Evolutionary conservation across 225 moss, liverwort and hornwort species (phyloP), one percentile per base, ranked within the genome.

Genomic region (Sphagnum tenellum): DNA sequence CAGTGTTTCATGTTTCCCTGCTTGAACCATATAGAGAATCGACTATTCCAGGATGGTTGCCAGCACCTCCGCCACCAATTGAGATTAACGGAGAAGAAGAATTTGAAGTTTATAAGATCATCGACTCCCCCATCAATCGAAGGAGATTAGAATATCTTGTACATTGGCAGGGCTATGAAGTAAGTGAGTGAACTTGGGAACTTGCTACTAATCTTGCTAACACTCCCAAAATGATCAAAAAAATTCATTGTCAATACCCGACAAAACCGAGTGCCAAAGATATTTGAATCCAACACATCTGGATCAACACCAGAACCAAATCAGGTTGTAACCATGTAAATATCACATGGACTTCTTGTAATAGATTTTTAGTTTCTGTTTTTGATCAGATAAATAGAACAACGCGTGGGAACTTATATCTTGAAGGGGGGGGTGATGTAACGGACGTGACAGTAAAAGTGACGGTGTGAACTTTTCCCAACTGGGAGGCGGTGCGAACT

Each of bases 1-100:
- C 47, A 56, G 29, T 73, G 7, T 68, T 73, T 51, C 68, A 68
- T 68, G 67, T 67, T 2, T 67, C 50, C 57, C 62, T 64, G 12
- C 56, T 73, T 12, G 57, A 73, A 47, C 67, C 29, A 14, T 63
- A 68, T 49, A 47, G 29, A 52, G 73, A 68, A 5, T 57, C 67
- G 7, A 47, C 4, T 56, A 63, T 70, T 54, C 29, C 3, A 3
- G 12, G 61, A 55, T 55, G 69, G 5, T 12, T 12, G 46, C 69
- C 55, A 69, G 12, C 52, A 55, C 62, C 13, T 12, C 52, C 45
- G 54, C 69, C 62, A 46, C 7, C 55, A 13, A 63, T 62, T 48
- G 55, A 69, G 45, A 69, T 61, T 5, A 8, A 60, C 45, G 46
- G 46, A 29, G 44, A 60, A 44, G 57, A 58, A 58, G 57, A 58